Base-by-base conservation (phyloP, 2,329 filamentous ascomycete species). In the Pestalotiopsis sp. region DNA sequence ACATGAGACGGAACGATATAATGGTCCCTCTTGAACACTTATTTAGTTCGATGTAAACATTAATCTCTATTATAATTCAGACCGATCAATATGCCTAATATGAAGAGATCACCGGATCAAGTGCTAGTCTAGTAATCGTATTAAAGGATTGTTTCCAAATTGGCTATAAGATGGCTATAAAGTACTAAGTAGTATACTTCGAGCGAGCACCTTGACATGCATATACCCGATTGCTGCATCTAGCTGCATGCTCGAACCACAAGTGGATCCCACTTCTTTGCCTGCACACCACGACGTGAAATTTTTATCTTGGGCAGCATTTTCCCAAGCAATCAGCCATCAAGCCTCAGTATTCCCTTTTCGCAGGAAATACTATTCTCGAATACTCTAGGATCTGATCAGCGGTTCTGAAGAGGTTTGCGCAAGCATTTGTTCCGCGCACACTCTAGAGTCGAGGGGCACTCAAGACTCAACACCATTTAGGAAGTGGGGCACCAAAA, bases 231-330 rank as follows among this genome's bases (percentile, higher is more conserved):
- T 61, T 36, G 31, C 5, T 61, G 59, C 59, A 61, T 59, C 38
- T 7, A n/a, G 4, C 38, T 52, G 49, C 49, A 52, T 65, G 23
- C 17, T 52, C 62, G 31, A 63, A 13, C 39, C 31, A 49, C 25
- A 14, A n/a, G 49, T 52, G 62, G 62, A 65, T 56, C 62, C 62
- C 23, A n/a, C 9, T 52, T 52, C 20, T 14, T 65, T 65, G 49
- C 62, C 31, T 61, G 14, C 62, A 65, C 49, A 65, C 62, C 62
- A 49, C 38, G n/a, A 45, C 23, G 25, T 52, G 39, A 65, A 65
- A 65, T 49, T 56, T 56, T 56, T 65, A 38, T 49, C 17, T 14
- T 61, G 17, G 13, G 5, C 25, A 17, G 20, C 25, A 61, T 1
- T 14, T 23, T n/a, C 62, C 13, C 36, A 13, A 20, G 38, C 9